Evolutionary conservation across 768 basidiomycete genomes (phyloP).

Genomic region (Serendipita vermifera): DNA sequence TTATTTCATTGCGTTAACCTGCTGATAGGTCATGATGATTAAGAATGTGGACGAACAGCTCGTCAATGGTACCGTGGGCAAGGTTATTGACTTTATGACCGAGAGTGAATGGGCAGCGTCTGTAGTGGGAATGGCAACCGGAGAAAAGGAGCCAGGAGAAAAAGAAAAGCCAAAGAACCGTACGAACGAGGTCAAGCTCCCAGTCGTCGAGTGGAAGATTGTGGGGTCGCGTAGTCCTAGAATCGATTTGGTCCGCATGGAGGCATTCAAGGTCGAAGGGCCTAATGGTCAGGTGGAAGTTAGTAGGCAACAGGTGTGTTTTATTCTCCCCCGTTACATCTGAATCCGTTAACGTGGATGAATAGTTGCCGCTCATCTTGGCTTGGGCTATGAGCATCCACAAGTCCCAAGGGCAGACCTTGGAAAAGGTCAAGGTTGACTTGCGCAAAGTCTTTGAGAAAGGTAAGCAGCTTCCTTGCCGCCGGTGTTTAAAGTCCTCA

Average conservation of each 20-base stretch:
- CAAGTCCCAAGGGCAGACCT: constrained; percentile 94
- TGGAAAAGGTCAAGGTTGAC: constrained; percentile 91
- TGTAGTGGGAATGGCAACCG: not conserved
- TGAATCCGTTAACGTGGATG: not conserved
- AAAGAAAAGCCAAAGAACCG: constrained; percentile 19
- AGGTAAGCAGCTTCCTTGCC: constrained; percentile 30
- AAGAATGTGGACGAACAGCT: constrained; percentile 85
- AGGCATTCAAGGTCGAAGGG: constrained; percentile 75
- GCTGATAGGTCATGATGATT: constrained; percentile 68
- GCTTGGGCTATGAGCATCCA: constrained; percentile 99
- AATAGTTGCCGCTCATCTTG: constrained; percentile 70
- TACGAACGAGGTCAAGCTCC: constrained; percentile 26
- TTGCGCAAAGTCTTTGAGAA: constrained; percentile 88
- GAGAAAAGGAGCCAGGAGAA: constrained; percentile 20
- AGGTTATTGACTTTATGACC: constrained; percentile 54
- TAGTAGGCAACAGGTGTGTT: constrained; percentile 59
- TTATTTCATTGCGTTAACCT: not conserved
- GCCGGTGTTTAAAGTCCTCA: not conserved
- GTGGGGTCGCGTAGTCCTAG: constrained; percentile 36
- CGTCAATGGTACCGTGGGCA: constrained; percentile 92
- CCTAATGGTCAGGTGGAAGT: constrained; percentile 79
- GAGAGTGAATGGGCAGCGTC: not conserved
- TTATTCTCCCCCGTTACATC: not conserved
- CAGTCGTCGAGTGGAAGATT: constrained; percentile 66
- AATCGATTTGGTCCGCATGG: constrained; percentile 41